A percentile compares a stretch with the other conserved stretches of the same genome.
phyloP scores from a whole-genome alignment of 1,284 basidiomycete species.

The Xerocomus amazonicus region DNA sequence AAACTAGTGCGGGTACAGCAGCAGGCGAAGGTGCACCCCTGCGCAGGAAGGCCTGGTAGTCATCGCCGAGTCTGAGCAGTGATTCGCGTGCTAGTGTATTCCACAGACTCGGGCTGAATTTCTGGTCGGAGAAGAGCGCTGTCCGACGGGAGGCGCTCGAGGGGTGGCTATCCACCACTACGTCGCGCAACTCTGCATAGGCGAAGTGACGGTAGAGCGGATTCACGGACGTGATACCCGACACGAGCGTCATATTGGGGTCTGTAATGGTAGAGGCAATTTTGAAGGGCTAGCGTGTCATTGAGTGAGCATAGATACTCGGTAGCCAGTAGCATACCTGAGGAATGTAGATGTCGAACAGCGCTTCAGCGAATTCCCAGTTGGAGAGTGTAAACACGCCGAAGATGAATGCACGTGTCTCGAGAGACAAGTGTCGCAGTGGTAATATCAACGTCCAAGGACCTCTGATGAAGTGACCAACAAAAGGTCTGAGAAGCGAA shows the following conservation, averaged over 20 bases:
- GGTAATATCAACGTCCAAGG: conserved; percentile 52
- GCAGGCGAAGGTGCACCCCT: conserved; percentile 40
- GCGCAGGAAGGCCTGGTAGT: conserved; percentile 58
- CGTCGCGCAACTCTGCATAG: conserved; percentile 48
- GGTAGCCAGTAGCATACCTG: conserved; percentile 35
- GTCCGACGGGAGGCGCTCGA: conserved; percentile 44
- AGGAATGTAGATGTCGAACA: conserved; percentile 54
- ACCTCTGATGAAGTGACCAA: conserved; percentile 58
- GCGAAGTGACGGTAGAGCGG: conserved; percentile 54
- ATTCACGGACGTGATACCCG: conserved; percentile 53
- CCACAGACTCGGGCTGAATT: conserved; percentile 64
- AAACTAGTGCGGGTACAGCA: conserved; percentile 22
- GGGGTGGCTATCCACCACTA: conserved; percentile 42
- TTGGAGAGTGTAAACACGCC: conserved; percentile 46
- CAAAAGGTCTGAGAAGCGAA: conserved; percentile 51
- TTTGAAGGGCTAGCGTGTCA: conserved; percentile 37
- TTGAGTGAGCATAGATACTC: not conserved
- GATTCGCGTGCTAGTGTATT: conserved; percentile 53
- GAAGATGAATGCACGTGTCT: conserved; percentile 47
- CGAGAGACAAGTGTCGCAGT: conserved; percentile 41
- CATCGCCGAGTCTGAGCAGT: conserved; percentile 57
- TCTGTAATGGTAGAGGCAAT: conserved; percentile 44
- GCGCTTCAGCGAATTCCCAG: conserved; percentile 59
- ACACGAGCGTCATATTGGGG: conserved; percentile 51
- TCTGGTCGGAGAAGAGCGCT: conserved; percentile 67